Conservation (phyloP, 805 yeast species). For the Barnettozyma californica region DNA sequence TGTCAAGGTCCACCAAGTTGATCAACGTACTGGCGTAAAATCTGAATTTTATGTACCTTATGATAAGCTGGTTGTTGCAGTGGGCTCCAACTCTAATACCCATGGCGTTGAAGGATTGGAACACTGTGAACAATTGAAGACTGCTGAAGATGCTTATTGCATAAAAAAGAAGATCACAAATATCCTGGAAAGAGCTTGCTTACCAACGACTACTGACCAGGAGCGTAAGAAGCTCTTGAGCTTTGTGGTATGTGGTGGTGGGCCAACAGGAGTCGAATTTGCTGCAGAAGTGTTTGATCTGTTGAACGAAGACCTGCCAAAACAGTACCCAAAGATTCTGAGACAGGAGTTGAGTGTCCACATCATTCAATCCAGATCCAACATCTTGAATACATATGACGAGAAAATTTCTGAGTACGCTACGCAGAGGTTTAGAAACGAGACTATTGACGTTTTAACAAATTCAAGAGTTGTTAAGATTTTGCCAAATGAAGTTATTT, state of each 20-base stretch:
- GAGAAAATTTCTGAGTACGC: conserved; percentile 61
- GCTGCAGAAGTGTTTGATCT: conserved; percentile 69
- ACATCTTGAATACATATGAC: conserved; percentile 64
- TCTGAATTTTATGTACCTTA: conserved; percentile 59
- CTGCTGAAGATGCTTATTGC: conserved; percentile 58
- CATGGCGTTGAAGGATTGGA: conserved; percentile 70
- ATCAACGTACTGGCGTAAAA: conserved; percentile 35
- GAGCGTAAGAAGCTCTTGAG: conserved; percentile 57
- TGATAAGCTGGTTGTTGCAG: conserved; percentile 63
- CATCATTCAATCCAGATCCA: conserved; percentile 62
- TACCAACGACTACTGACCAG: conserved; percentile 59
- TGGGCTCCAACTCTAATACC: conserved; percentile 63
- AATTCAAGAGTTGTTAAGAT: conserved; percentile 61
- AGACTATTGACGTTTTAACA: conserved; percentile 55
- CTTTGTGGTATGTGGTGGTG: conserved; percentile 70
- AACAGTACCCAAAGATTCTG: conserved; percentile 51
- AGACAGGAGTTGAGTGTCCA: conserved; percentile 63
- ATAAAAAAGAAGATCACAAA: conserved; percentile 50
- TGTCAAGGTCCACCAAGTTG: conserved; percentile 47
- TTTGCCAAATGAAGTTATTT: conserved; percentile 50
- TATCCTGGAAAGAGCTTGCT: conserved; percentile 55
- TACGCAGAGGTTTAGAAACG: conserved; percentile 55
- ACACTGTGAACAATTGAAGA: conserved; percentile 55
- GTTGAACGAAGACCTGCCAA: conserved; percentile 57
- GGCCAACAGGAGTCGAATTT: conserved; percentile 71